Conservation (phyloP, 2,329 filamentous ascomycete genomes). For the Pyrenochaeta sp. region DNA sequence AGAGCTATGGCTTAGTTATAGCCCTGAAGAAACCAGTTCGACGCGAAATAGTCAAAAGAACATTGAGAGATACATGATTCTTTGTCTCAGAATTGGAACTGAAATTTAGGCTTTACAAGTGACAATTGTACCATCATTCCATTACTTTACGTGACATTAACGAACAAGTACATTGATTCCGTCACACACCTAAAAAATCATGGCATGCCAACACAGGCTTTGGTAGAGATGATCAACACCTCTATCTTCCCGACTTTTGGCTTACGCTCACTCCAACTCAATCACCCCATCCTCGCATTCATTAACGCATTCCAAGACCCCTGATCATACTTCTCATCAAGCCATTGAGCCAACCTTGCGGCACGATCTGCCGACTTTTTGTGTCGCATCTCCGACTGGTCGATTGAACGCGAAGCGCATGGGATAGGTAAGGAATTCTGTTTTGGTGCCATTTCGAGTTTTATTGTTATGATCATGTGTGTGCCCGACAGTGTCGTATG, state of each 20-base stretch:
- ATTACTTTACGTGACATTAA: too few relatives aligned
- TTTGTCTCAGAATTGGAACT: too few relatives aligned
- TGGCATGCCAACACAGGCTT: too few relatives aligned
- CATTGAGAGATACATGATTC: too few relatives aligned
- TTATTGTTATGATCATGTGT: slow-evolving; percentile 1
- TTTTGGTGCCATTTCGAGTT: not conserved
- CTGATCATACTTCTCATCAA: slow-evolving; percentile 15
- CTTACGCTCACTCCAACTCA: not conserved
- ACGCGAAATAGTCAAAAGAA: too few relatives aligned
- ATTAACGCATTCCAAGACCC: slow-evolving; percentile 26
- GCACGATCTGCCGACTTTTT: not conserved
- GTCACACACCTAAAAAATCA: too few relatives aligned
- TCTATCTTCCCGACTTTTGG: not conserved
- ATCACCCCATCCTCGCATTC: slow-evolving; percentile 5
- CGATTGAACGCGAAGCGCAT: not conserved
- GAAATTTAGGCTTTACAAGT: too few relatives aligned
- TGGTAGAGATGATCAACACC: not conserved
- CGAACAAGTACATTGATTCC: too few relatives aligned
- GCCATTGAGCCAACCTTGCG: slow-evolving; percentile 16
- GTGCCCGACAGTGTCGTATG: not conserved
- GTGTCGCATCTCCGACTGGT: not conserved
- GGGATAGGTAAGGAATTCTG: not conserved
- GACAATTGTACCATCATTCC: too few relatives aligned
- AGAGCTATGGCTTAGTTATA: too few relatives aligned
- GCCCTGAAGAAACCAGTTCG: too few relatives aligned